A percentile compares a stretch with the other conserved stretches of the same genome.
These are phyloP conservation scores for Neofusicoccum sp. DNA, from an alignment of 2,329 filamentous ascomycete genomes.

Conservation along the genomic window DNA sequence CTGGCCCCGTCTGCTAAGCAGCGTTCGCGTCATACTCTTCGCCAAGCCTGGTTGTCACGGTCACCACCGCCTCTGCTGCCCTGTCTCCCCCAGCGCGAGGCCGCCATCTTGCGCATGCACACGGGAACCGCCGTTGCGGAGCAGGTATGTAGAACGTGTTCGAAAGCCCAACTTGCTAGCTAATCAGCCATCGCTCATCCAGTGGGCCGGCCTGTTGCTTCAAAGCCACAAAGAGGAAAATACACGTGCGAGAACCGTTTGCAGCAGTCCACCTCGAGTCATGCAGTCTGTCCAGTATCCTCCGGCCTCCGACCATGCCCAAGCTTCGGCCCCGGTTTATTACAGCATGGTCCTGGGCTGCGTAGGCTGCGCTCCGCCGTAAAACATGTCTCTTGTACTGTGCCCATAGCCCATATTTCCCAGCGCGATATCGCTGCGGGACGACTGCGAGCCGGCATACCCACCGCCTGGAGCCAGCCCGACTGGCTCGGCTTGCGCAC, in stretches of 20 bases:
- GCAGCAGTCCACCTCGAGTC: constrained; percentile 2
- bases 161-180: constrained; percentile 8
- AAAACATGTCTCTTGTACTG: not conserved
- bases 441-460: constrained; percentile 1
- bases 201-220: not conserved
- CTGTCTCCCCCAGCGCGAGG: too few species aligned
- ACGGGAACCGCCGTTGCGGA: not conserved
- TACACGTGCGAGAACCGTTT: constrained; percentile 2
- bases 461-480: not conserved
- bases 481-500: not conserved
- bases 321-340: not conserved
- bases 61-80: too few species aligned
- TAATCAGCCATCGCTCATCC: not conserved
- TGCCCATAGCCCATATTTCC: constrained; percentile 4
- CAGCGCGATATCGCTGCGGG: constrained; percentile 10
- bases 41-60: too few species aligned
- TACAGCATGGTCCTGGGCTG: constrained; percentile 12
- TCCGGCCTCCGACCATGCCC: constrained; percentile 3
- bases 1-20: not conserved
- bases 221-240: not conserved
- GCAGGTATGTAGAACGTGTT: not conserved
- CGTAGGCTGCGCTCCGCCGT: not conserved
- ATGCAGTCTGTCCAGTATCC: not conserved
- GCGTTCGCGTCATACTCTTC: too few species aligned
- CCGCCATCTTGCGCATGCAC: not conserved